Evolutionary conservation across 768 basidiomycete genomes (phyloP).

Genomic region (Naganishia kalamii): DNA sequence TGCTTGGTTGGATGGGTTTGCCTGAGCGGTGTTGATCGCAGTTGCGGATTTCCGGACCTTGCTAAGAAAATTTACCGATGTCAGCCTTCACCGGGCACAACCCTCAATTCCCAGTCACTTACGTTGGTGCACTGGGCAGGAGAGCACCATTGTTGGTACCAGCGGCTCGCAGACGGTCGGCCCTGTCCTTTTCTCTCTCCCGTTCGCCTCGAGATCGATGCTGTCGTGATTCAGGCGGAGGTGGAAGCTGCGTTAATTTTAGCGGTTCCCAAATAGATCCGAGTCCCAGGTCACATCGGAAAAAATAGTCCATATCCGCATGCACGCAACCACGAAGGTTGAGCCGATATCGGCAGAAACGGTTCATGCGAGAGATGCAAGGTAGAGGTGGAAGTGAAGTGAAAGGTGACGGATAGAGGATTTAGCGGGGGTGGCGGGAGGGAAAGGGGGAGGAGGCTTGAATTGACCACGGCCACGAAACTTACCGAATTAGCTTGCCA

Average conservation of each 20-base stretch:
- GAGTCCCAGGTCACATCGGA: background rate
- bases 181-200: conserved; percentile 37
- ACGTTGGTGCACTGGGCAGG: conserved; percentile 27
- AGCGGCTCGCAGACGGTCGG: conserved; percentile 32
- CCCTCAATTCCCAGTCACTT: conserved; percentile 25
- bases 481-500: conserved; percentile 79
- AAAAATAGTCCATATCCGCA: background rate
- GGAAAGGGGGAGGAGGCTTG: background rate
- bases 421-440: conserved; percentile 13
- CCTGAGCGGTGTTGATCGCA: conserved; percentile 29
- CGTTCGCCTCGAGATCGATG: conserved; percentile 39
- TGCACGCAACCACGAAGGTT: background rate
- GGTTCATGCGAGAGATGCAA: too few relatives aligned
- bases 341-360: background rate
- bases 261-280: conserved; percentile 8
- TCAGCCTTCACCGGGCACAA: too few relatives aligned
- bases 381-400: background rate
- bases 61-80: conserved; percentile 21
- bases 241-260: conserved; percentile 27
- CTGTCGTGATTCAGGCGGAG: conserved; percentile 36
- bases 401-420: background rate
- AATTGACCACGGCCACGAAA: conserved; percentile 23
- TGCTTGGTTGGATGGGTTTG: conserved; percentile 44
- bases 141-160: conserved; percentile 28
- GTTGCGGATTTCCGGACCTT: conserved; percentile 39